These are phyloP conservation scores for Salix dunnii DNA, from an alignment of 345 rosid species.

Conservation along the genomic window DNA sequence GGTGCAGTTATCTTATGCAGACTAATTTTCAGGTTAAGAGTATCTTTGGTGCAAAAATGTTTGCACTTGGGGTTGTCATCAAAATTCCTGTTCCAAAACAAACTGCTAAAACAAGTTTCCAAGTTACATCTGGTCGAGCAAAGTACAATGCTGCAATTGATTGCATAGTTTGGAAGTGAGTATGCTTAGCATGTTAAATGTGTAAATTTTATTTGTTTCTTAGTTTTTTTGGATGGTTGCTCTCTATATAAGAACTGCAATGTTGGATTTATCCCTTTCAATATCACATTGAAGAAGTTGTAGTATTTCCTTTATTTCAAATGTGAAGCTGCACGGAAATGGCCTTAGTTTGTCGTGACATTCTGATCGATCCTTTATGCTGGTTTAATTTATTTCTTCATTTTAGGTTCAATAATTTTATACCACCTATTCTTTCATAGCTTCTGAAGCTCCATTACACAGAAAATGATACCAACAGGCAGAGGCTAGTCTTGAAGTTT, in stretches of 20 bases:
- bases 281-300: neutral
- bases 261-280: neutral
- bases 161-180: constrained; percentile 99
- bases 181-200: constrained; percentile 3
- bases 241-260: neutral
- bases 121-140: constrained; percentile 92
- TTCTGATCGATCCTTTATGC: neutral
- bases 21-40: constrained; percentile 79
- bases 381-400: neutral
- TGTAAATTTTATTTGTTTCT: neutral
- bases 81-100: constrained; percentile 98
- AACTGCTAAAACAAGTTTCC: constrained; percentile 96
- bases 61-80: constrained; percentile 96
- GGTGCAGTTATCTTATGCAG: constrained; percentile 17
- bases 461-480: neutral
- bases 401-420: neutral
- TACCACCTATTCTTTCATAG: neutral
- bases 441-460: neutral
- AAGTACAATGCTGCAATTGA: constrained; percentile 94
- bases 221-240: no score
- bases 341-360: neutral
- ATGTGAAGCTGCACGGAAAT: neutral
- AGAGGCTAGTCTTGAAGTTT: neutral
- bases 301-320: neutral
- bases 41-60: constrained; percentile 99